Percentiles rank a stretch among this genome's conserved stretches.
Evolutionary conservation across 352 stramenopile species (phyloP).

Genomic region (Phytophthora syringae): DNA sequence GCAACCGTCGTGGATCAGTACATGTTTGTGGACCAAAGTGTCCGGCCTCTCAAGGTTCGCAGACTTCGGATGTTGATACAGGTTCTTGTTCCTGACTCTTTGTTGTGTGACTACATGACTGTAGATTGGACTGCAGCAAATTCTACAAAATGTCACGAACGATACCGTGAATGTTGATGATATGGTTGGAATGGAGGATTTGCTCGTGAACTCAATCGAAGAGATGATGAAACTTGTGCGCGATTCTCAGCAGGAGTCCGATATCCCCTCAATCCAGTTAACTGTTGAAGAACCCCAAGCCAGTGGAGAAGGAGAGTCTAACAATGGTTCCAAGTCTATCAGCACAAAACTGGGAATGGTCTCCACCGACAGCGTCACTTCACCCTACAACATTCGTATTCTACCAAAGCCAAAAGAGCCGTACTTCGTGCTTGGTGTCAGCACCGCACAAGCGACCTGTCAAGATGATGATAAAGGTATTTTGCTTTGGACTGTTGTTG

Average conservation of each 20-base stretch:
- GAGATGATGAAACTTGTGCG: constrained; percentile 80
- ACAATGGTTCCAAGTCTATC: constrained; percentile 4
- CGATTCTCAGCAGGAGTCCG: constrained; percentile 33
- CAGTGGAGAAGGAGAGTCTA: constrained; percentile 1
- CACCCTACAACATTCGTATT: constrained; percentile 80
- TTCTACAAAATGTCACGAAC: constrained; percentile 79
- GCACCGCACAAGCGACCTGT: constrained; percentile 19
- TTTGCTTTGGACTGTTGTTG: not conserved
- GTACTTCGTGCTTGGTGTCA: constrained; percentile 71
- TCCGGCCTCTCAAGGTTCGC: constrained; percentile 78
- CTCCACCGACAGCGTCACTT: constrained; percentile 69
- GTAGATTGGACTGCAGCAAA: constrained; percentile 83
- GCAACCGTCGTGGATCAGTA: constrained; percentile 83
- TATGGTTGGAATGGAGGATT: constrained; percentile 59
- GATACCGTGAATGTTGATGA: constrained; percentile 77
- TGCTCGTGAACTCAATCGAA: constrained; percentile 68
- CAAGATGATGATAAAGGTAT: constrained; percentile 44
- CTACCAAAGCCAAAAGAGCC: constrained; percentile 56
- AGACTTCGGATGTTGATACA: not conserved
- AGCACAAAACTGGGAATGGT: constrained; percentile 27
- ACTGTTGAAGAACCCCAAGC: not conserved
- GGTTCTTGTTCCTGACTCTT: not conserved
- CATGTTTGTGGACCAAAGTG: constrained; percentile 82
- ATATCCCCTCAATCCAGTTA: constrained; percentile 20
- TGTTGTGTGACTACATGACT: constrained; percentile 3